Conservation (phyloP, 2,329 filamentous ascomycete species). For the Trichothecium roseum region DNA sequence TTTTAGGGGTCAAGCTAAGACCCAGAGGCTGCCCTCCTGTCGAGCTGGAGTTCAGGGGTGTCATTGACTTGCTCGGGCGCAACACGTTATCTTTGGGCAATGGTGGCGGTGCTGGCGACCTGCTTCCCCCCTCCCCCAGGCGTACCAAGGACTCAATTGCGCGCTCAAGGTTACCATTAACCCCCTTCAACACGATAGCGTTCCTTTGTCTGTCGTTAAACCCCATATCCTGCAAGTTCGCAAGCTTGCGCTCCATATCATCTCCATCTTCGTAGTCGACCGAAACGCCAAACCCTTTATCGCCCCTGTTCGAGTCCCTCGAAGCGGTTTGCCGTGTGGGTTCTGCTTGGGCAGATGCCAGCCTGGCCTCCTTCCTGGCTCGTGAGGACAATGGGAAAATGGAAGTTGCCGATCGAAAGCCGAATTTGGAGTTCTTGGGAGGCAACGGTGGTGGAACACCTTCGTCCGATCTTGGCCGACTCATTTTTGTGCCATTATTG, state of each 20-base stretch:
- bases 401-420: constrained; percentile 52
- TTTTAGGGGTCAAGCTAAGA: constrained; percentile 15
- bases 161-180: constrained; percentile 76
- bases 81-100: constrained; percentile 35
- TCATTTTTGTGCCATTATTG: constrained; percentile 24
- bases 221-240: constrained; percentile 77
- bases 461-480: constrained; percentile 44
- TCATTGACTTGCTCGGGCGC: constrained; percentile 41
- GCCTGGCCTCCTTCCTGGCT: constrained; percentile 42
- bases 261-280: constrained; percentile 44
- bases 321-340: constrained; percentile 50
- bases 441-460: constrained; percentile 49
- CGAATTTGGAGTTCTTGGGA: constrained; percentile 52
- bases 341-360: constrained; percentile 22
- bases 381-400: constrained; percentile 54
- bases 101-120: constrained; percentile 21
- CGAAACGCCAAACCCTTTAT: constrained; percentile 49
- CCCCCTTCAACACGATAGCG: constrained; percentile 66
- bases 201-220: constrained; percentile 80
- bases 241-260: constrained; percentile 66
- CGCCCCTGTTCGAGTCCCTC: constrained; percentile 22
- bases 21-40: constrained; percentile 18
- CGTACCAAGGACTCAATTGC: constrained; percentile 77
- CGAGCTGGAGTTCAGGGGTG: constrained; percentile 35
- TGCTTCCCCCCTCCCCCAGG: constrained; percentile 59